phyloP scores from a whole-genome alignment of 805 yeast genomes.

The Hanseniaspora taiwanica region DNA sequence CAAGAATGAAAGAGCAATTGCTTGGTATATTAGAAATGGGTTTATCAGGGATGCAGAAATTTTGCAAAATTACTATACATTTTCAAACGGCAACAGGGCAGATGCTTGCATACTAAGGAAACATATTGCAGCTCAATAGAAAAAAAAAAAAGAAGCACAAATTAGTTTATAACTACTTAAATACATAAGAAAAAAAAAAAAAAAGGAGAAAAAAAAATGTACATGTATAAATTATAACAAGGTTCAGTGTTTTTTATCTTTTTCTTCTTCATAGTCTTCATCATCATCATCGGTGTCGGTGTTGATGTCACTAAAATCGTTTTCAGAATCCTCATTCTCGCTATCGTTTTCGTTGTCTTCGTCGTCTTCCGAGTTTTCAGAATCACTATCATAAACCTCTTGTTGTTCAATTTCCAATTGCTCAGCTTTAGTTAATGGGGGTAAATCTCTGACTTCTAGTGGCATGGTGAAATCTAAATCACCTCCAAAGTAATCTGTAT shows the following conservation, averaged over 20 bases:
- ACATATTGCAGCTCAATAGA: not conserved
- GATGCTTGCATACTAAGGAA: conserved; percentile 14
- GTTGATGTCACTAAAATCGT: conserved; percentile 24
- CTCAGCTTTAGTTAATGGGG: conserved; percentile 13
- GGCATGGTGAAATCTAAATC: conserved; percentile 62
- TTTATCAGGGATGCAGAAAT: conserved; percentile 27
- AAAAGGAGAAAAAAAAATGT: not conserved
- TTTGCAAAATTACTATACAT: conserved; percentile 32
- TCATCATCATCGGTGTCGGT: conserved; percentile 25
- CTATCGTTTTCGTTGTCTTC: conserved; percentile 57
- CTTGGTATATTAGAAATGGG: conserved; percentile 41
- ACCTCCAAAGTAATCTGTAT: conserved; percentile 67
- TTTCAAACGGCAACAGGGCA: conserved; percentile 8
- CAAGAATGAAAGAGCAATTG: conserved; percentile 28
- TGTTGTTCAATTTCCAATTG: conserved; percentile 9
- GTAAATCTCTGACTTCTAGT: conserved; percentile 56
- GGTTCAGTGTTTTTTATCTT: conserved; percentile 1
- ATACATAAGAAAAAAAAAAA: conserved; percentile 1
- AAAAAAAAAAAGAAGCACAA: not conserved
- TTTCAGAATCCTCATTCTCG: conserved; percentile 31
- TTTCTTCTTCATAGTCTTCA: conserved; percentile 9
- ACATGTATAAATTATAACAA: not conserved
- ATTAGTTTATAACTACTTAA: not conserved
- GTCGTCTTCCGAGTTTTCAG: conserved; percentile 31
- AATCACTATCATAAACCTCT: conserved; percentile 28